Percentiles rank a stretch among this genome's conserved stretches.
phyloP scores from a whole-genome alignment of 1,284 basidiomycete genomes.

The Boletellus dicymbophilus region DNA sequence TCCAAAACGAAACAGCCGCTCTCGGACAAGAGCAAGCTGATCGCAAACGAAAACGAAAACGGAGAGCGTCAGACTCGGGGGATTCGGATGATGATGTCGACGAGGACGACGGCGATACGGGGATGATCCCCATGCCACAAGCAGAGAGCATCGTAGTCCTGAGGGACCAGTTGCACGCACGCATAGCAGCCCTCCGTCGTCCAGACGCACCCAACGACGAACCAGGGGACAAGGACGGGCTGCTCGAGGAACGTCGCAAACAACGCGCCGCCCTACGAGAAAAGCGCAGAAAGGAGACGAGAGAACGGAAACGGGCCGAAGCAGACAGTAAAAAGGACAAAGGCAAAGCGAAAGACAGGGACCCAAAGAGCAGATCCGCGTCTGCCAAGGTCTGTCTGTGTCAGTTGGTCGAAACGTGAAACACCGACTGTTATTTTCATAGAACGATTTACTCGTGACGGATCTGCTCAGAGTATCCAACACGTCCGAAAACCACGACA shows the following conservation, averaged over 20 bases:
- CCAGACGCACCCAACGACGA: constrained; percentile 42
- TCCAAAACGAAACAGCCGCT: constrained; percentile 62
- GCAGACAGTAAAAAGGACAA: constrained; percentile 51
- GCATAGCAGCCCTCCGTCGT: constrained; percentile 72
- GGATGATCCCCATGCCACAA: constrained; percentile 69
- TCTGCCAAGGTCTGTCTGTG: constrained; percentile 52
- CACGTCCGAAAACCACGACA: constrained; percentile 36
- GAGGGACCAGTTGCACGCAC: constrained; percentile 76
- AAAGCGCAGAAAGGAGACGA: constrained; percentile 79
- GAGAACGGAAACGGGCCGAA: constrained; percentile 72
- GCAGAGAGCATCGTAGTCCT: constrained; percentile 71
- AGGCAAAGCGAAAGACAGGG: constrained; percentile 40
- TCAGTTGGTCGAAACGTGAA: too few species aligned
- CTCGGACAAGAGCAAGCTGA: constrained; percentile 11
- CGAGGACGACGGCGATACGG: too few species aligned
- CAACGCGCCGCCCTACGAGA: constrained; percentile 84
- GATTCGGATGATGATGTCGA: constrained; percentile 18
- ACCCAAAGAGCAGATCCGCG: constrained; percentile 32
- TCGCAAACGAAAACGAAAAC: constrained; percentile 44
- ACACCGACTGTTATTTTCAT: too few species aligned
- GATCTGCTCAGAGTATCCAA: constrained; percentile 40
- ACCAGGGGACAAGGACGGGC: constrained; percentile 70
- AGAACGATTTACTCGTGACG: constrained; percentile 78
- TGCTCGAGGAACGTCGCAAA: constrained; percentile 77
- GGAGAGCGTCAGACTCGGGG: constrained; percentile 35